phyloP scores from a whole-genome alignment of 805 yeast genomes.

The Kurtzmaniella cleridarum region DNA sequence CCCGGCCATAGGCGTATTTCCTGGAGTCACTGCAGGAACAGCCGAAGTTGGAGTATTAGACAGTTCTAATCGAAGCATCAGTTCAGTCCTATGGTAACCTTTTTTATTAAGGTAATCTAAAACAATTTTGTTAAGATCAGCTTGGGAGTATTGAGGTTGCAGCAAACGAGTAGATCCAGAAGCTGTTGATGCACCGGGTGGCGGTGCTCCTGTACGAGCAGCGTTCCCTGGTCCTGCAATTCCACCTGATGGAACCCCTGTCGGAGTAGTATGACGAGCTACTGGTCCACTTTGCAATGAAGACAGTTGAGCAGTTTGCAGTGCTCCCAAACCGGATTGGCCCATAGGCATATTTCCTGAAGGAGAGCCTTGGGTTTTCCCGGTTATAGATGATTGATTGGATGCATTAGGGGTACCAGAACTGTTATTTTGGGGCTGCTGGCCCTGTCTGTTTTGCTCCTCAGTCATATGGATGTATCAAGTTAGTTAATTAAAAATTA shows the following conservation, averaged over 20 bases:
- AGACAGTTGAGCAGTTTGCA: no score
- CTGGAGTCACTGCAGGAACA: conserved; percentile 44
- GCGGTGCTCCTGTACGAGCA: background rate
- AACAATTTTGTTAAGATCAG: conserved; percentile 87
- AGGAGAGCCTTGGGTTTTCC: no score
- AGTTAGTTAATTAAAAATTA: no score
- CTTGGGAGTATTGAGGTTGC: conserved; percentile 59
- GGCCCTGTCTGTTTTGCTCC: no score
- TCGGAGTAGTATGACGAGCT: no score
- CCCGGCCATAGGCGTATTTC: conserved; percentile 29
- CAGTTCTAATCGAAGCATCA: conserved; percentile 85
- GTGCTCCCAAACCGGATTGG: no score
- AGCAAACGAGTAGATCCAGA: conserved; percentile 13
- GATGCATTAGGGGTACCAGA: no score
- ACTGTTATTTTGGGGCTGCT: no score
- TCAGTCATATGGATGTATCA: no score
- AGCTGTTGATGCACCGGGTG: conserved; percentile 1
- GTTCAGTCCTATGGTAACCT: conserved; percentile 92
- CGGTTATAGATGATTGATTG: no score
- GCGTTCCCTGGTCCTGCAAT: background rate
- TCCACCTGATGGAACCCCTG: background rate
- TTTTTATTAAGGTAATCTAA: conserved; percentile 88
- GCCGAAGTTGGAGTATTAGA: conserved; percentile 55
- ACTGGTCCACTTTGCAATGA: no score
- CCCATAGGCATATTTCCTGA: no score